phyloP scores from a whole-genome alignment of 177 flowering plant species.

The Vitis hybrid region DNA sequence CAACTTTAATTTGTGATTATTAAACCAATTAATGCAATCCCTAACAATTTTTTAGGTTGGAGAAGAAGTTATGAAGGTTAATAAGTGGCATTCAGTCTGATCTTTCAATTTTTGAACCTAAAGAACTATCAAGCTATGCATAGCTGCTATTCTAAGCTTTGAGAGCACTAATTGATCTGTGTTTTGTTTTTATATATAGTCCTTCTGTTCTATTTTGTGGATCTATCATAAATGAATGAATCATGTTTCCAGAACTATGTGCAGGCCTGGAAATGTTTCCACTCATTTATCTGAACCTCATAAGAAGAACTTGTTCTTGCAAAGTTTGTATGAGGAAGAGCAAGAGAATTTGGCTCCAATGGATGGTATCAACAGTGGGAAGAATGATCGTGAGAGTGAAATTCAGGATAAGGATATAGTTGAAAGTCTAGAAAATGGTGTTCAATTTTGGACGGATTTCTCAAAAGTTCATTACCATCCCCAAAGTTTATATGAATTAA shows the following conservation, averaged over 20 bases:
- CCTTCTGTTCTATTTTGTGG: not conserved
- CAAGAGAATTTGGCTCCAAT: slow-evolving; percentile 15
- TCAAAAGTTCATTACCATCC: slow-evolving; percentile 97
- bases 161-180: too few relatives aligned
- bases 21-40: too few relatives aligned
- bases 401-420: slow-evolving; percentile 65
- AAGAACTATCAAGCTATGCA: too few relatives aligned
- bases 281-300: slow-evolving; percentile 60
- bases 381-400: slow-evolving; percentile 20
- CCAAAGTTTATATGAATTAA: slow-evolving; percentile 74
- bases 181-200: not conserved
- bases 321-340: slow-evolving; percentile 72
- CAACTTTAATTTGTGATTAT: too few relatives aligned
- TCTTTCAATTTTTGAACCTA: too few relatives aligned
- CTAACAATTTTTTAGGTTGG: too few relatives aligned
- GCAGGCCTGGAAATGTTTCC: slow-evolving; percentile 75
- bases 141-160: too few relatives aligned
- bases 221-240: slow-evolving; percentile 3
- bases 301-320: slow-evolving; percentile 78
- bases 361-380: slow-evolving; percentile 17
- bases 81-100: too few relatives aligned
- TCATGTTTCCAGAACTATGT: slow-evolving; percentile 18
- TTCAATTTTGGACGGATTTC: slow-evolving; percentile 91
- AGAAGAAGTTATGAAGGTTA: too few relatives aligned
- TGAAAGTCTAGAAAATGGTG: slow-evolving; percentile 58